Evolutionary conservation across 2,329 filamentous ascomycete genomes (phyloP).

Genomic region (Sordariomycetes sp.): DNA sequence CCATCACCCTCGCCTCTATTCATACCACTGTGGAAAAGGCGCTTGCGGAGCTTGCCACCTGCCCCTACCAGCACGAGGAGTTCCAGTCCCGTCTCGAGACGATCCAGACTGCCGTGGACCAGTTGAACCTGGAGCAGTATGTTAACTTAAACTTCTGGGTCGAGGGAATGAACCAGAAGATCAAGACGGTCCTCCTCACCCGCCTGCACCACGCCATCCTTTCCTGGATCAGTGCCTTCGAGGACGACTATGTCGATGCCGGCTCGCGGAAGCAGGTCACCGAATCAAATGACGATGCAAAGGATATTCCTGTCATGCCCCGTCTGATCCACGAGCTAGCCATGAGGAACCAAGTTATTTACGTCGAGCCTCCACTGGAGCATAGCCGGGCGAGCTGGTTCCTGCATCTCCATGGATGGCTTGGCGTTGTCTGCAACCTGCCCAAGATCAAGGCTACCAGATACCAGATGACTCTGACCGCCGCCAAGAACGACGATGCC

Average conservation of each 20-base stretch:
- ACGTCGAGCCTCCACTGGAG: conserved; percentile 85
- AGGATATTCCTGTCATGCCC: conserved; percentile 51
- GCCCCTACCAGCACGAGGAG: conserved; percentile 65
- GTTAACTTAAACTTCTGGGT: conserved; percentile 91
- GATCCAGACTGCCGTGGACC: conserved; percentile 87
- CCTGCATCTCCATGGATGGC: conserved; percentile 81
- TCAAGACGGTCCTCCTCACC: conserved; percentile 67
- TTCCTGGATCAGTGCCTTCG: conserved; percentile 79
- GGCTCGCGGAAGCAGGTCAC: conserved; percentile 36
- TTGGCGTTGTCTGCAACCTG: conserved; percentile 82
- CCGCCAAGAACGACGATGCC: conserved; percentile 47
- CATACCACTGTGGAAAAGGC: conserved; percentile 73
- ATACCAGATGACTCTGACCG: conserved; percentile 78
- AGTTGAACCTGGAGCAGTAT: conserved; percentile 92
- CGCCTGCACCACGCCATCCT: conserved; percentile 75
- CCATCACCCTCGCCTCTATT: conserved; percentile 62
- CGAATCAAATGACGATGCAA: conserved; percentile 26
- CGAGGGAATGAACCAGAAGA: conserved; percentile 68
- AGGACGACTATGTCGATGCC: conserved; percentile 42
- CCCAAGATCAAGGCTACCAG: conserved; percentile 89
- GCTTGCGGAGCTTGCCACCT: conserved; percentile 69
- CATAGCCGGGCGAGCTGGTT: conserved; percentile 91
- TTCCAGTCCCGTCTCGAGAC: conserved; percentile 72
- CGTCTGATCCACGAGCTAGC: conserved; percentile 80
- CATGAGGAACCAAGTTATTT: conserved; percentile 97